Conservation (phyloP, 169 alveolate species). For the Babesia bovis region DNA sequence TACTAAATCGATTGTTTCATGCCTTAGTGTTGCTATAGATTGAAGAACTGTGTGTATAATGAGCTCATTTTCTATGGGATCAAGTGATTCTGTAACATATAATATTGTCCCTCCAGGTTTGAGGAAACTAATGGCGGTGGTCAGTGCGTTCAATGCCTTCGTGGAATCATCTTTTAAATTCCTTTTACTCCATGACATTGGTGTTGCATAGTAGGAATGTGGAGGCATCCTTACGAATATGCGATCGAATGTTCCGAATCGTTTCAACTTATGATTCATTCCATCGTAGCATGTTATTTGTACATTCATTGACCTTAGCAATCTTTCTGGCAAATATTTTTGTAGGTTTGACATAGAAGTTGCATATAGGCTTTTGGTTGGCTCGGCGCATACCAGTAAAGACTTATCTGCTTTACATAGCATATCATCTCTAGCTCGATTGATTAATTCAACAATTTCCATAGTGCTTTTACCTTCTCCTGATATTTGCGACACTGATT, state of each 20-base stretch:
- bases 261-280: slow-evolving; percentile 37
- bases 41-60: slow-evolving; percentile 35
- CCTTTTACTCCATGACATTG: slow-evolving; percentile 67
- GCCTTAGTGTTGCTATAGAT: background rate
- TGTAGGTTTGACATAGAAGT: slow-evolving; percentile 61
- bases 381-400: slow-evolving; percentile 73
- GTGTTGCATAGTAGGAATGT: slow-evolving; percentile 56
- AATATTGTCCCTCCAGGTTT: slow-evolving; percentile 70
- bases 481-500: slow-evolving; percentile 48
- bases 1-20: background rate
- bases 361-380: slow-evolving; percentile 50
- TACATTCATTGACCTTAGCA: slow-evolving; percentile 49
- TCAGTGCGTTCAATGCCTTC: slow-evolving; percentile 66
- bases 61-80: slow-evolving; percentile 74
- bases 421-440: slow-evolving; percentile 33
- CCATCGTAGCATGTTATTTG: slow-evolving; percentile 68
- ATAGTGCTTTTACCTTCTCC: slow-evolving; percentile 40
- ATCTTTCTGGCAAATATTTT: slow-evolving; percentile 64
- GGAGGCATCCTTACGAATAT: slow-evolving; percentile 76
- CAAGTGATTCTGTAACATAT: slow-evolving; percentile 79
- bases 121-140: slow-evolving; percentile 62
- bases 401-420: slow-evolving; percentile 5
- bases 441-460: slow-evolving; percentile 41
- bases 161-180: slow-evolving; percentile 68
- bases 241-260: slow-evolving; percentile 70